Percentiles rank a stretch among this genome's conserved stretches.
Evolutionary conservation across 352 stramenopile species (phyloP).

Genomic region (Globisporangium uncinulatum): DNA sequence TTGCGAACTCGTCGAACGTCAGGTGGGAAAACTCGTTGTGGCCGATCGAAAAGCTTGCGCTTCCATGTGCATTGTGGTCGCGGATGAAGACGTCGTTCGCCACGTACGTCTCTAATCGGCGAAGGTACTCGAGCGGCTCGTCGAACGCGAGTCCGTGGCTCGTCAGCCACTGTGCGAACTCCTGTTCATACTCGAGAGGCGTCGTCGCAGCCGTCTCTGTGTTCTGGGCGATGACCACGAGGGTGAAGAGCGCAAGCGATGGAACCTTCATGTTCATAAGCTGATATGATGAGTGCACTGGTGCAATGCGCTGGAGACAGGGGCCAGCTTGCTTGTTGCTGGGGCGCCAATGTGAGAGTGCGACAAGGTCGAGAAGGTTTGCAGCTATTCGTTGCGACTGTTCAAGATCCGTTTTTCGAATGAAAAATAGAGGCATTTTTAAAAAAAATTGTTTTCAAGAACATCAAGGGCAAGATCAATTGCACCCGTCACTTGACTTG

Average conservation of each 20-base stretch:
- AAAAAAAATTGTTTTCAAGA: too few species aligned
- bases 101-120: constrained; percentile 20
- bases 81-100: constrained; percentile 24
- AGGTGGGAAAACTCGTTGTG: constrained; percentile 29
- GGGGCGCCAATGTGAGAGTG: too few species aligned
- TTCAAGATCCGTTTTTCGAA: too few species aligned
- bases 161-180: constrained; percentile 20
- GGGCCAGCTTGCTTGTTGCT: neutral
- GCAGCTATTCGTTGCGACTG: too few species aligned
- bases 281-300: neutral
- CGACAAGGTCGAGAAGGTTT: too few species aligned
- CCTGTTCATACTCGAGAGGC: constrained; percentile 18
- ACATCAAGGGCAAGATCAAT: too few species aligned
- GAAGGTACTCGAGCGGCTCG: constrained; percentile 18
- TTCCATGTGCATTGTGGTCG: constrained; percentile 14
- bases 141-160: constrained; percentile 7
- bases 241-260: constrained; percentile 11
- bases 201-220: neutral
- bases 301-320: neutral
- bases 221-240: neutral
- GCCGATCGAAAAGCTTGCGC: constrained; percentile 19
- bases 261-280: constrained; percentile 7
- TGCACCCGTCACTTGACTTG: too few species aligned
- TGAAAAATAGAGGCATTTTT: too few species aligned
- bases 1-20: constrained; percentile 24